phyloP scores from a whole-genome alignment of 768 basidiomycete genomes.

The Lactarius pseudohatsudake region DNA sequence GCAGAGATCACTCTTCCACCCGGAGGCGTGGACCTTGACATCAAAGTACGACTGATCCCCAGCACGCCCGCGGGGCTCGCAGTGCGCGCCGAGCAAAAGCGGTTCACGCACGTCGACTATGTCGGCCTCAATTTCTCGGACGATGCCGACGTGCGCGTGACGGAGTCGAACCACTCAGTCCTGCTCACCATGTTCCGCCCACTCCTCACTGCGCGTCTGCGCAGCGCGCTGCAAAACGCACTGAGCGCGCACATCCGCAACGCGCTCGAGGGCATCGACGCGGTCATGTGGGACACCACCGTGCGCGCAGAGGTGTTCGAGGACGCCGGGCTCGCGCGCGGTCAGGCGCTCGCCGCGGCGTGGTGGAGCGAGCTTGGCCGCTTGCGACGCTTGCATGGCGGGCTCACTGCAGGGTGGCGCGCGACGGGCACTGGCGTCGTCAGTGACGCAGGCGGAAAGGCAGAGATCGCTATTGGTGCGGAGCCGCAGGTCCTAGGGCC shows the following conservation, averaged over 20 bases:
- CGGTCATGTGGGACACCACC: constrained; percentile 57
- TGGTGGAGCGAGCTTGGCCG: constrained; percentile 70
- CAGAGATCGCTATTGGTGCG: constrained; percentile 62
- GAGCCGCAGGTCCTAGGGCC: constrained; percentile 73
- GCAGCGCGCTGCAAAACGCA: constrained; percentile 58
- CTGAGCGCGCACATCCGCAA: constrained; percentile 55
- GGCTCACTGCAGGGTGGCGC: constrained; percentile 45
- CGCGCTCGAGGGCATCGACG: constrained; percentile 53
- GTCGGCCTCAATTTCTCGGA: constrained; percentile 56
- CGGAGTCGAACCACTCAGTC: constrained; percentile 63
- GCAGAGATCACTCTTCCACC: constrained; percentile 61
- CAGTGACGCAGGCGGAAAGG: constrained; percentile 38
- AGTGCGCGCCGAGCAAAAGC: constrained; percentile 46
- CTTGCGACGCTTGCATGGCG: constrained; percentile 42
- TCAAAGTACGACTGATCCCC: constrained; percentile 65
- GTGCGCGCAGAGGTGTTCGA: constrained; percentile 61
- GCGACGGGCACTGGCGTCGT: constrained; percentile 67
- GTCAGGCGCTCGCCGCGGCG: constrained; percentile 53
- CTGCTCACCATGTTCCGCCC: constrained; percentile 63
- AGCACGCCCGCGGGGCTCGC: constrained; percentile 42
- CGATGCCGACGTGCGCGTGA: constrained; percentile 53
- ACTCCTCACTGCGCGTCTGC: constrained; percentile 53
- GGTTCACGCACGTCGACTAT: constrained; percentile 60
- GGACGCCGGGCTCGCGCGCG: constrained; percentile 56
- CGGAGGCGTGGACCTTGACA: constrained; percentile 66